phyloP scores from a whole-genome alignment of 805 yeast genomes.

The Starmerella lactis-condensi region DNA sequence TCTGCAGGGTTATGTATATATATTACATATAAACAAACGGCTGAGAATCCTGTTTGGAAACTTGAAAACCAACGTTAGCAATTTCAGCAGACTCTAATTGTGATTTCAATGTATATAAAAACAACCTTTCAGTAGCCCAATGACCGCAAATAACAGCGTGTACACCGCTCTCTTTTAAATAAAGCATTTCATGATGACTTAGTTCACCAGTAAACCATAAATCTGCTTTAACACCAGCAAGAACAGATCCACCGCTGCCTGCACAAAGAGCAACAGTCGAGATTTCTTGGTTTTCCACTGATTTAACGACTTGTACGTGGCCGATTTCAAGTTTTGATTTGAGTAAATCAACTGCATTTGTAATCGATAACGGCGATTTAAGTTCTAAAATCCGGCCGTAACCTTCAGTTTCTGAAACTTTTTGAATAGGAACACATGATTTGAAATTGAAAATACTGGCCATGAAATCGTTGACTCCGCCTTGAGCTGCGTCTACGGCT shows the following conservation, averaged over 20 bases:
- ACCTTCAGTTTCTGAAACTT: slow-evolving; percentile 40
- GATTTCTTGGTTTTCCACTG: slow-evolving; percentile 22
- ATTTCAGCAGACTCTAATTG: too few relatives aligned
- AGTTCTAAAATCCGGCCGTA: slow-evolving; percentile 59
- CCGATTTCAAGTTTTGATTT: slow-evolving; percentile 36
- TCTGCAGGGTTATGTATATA: too few relatives aligned
- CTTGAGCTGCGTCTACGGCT: slow-evolving; percentile 75
- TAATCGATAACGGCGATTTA: slow-evolving; percentile 27
- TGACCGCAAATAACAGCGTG: slow-evolving; percentile 70
- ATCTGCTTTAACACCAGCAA: slow-evolving; percentile 40
- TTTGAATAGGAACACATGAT: slow-evolving; percentile 25
- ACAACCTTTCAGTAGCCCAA: slow-evolving; percentile 84
- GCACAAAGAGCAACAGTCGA: slow-evolving; percentile 71
- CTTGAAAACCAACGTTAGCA: too few relatives aligned
- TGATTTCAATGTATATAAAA: too few relatives aligned
- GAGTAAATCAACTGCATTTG: slow-evolving; percentile 30
- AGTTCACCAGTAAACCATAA: slow-evolving; percentile 79
- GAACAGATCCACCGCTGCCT: slow-evolving; percentile 77
- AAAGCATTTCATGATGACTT: slow-evolving; percentile 79
- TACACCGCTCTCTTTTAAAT: slow-evolving; percentile 49
- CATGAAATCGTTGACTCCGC: slow-evolving; percentile 93
- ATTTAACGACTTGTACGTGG: slow-evolving; percentile 44
- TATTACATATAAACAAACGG: too few relatives aligned
- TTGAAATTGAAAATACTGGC: slow-evolving; percentile 28
- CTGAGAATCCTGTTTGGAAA: too few relatives aligned